Percentiles rank a stretch among this genome's conserved stretches.
phyloP scores from a whole-genome alignment of 2,329 filamentous ascomycete species.

The Coleophoma eucalyptorum region DNA sequence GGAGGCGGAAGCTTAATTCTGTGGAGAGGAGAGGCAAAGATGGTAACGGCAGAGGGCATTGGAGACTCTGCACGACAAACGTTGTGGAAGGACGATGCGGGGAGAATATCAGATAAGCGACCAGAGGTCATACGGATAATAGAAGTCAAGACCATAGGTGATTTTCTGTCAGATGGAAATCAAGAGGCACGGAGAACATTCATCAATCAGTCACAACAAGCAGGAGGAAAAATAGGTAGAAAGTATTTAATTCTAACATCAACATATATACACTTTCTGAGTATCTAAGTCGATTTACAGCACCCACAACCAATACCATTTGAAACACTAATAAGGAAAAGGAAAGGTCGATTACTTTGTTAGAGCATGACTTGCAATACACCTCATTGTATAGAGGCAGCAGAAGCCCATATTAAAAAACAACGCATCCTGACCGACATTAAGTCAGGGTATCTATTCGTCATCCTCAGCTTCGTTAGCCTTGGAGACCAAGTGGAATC shows the following conservation, averaged over 20 bases:
- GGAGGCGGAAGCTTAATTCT: no score
- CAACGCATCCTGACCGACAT: no score
- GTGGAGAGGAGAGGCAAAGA: no score
- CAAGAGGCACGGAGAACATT: no score
- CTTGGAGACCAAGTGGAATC: conserved; percentile 22
- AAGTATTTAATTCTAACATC: not conserved
- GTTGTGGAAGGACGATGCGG: no score
- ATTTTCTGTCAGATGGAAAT: no score
- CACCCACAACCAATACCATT: not conserved
- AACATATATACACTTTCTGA: conserved; percentile 3
- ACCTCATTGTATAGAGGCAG: not conserved
- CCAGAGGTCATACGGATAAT: no score
- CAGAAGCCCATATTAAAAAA: no score
- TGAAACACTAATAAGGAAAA: not conserved
- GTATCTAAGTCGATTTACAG: not conserved
- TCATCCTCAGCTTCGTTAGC: conserved; percentile 27
- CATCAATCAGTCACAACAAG: not conserved
- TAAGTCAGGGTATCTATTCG: conserved; percentile 18
- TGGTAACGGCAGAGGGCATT: no score
- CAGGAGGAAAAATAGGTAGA: not conserved
- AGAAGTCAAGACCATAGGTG: no score
- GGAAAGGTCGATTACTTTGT: not conserved
- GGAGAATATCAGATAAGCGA: no score
- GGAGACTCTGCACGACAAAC: no score
- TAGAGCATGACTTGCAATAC: not conserved